A percentile compares a stretch with the other conserved stretches of the same genome.
Conservation (phyloP, 2,329 filamentous ascomycete genomes). For the Pyricularia sp. region DNA sequence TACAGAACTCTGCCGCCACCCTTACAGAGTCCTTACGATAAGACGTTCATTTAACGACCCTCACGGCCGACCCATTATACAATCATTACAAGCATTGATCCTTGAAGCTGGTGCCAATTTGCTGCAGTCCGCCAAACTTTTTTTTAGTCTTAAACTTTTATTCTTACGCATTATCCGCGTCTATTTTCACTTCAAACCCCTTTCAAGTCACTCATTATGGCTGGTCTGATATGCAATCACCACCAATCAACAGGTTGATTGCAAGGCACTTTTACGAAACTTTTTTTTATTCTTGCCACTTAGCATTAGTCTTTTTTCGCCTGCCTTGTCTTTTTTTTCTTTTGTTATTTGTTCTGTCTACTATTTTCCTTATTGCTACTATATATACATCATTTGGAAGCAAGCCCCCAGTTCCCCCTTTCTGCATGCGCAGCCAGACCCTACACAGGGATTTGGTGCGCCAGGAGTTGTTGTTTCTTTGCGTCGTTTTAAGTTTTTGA, state of each 20-base stretch:
- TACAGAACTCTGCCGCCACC: not conserved
- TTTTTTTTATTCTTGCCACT: not conserved
- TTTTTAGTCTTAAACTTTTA: not conserved
- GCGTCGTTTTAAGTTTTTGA: not conserved
- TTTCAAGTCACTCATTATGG: not conserved
- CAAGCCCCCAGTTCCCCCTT: not conserved
- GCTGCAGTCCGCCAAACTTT: not conserved
- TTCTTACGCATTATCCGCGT: not conserved
- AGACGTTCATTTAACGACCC: conserved; percentile 6
- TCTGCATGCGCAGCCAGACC: not conserved
- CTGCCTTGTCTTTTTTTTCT: not conserved
- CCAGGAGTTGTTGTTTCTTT: not conserved
- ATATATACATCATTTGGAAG: not conserved
- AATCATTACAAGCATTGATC: conserved; percentile 4
- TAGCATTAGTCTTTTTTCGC: not conserved
- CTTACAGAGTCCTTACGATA: conserved; percentile 7
- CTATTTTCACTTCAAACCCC: not conserved
- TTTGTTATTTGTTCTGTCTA: not conserved
- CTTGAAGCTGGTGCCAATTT: not conserved
- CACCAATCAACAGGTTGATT: not conserved
- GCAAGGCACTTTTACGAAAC: not conserved
- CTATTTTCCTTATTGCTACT: not conserved
- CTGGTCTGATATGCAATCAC: not conserved
- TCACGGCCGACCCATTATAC: conserved; percentile 9
- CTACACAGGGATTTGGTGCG: not conserved